These are phyloP conservation scores for Bisporella sp. DNA, from an alignment of 2,329 filamentous ascomycete species.

Conservation along the genomic window DNA sequence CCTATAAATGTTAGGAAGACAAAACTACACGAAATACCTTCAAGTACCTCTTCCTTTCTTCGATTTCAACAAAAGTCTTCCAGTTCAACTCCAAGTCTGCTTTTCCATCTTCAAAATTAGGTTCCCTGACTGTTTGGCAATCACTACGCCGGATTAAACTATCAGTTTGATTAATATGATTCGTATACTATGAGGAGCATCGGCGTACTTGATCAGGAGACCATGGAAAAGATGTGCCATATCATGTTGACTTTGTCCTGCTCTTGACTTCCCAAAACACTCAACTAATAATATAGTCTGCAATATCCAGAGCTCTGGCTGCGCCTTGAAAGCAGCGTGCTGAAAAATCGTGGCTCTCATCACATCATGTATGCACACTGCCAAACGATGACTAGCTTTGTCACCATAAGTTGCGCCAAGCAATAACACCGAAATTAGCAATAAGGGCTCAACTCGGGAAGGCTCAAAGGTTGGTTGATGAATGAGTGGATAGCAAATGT, in stretches of 20 bases:
- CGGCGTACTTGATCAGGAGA: slow-evolving; percentile 39
- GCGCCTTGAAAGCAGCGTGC: slow-evolving; percentile 47
- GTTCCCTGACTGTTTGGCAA: slow-evolving; percentile 45
- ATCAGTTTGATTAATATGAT: background rate
- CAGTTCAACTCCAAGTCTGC: slow-evolving; percentile 35
- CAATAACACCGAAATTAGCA: slow-evolving; percentile 47
- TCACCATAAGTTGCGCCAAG: slow-evolving; percentile 56
- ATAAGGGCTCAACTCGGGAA: slow-evolving; percentile 39
- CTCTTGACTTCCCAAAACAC: slow-evolving; percentile 57
- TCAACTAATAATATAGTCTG: slow-evolving; percentile 56
- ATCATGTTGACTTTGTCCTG: slow-evolving; percentile 56
- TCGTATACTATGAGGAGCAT: background rate
- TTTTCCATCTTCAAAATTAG: slow-evolving; percentile 30
- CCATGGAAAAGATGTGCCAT: slow-evolving; percentile 55
- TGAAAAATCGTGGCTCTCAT: slow-evolving; percentile 53
- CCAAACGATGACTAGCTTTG: slow-evolving; percentile 51
- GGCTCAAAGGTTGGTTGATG: slow-evolving; percentile 51
- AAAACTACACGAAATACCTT: background rate
- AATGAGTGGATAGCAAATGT: slow-evolving; percentile 51
- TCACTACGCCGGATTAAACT: slow-evolving; percentile 42
- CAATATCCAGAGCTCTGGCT: slow-evolving; percentile 53
- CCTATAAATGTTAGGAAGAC: slow-evolving; percentile 18
- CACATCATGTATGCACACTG: slow-evolving; percentile 55
- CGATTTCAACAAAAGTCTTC: slow-evolving; percentile 12
- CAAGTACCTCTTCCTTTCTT: slow-evolving; percentile 48